Percentiles rank a stretch among this genome's conserved stretches.
These are phyloP conservation scores for Trifolium dubium DNA, from an alignment of 306 rosid species.

Conservation along the genomic window DNA sequence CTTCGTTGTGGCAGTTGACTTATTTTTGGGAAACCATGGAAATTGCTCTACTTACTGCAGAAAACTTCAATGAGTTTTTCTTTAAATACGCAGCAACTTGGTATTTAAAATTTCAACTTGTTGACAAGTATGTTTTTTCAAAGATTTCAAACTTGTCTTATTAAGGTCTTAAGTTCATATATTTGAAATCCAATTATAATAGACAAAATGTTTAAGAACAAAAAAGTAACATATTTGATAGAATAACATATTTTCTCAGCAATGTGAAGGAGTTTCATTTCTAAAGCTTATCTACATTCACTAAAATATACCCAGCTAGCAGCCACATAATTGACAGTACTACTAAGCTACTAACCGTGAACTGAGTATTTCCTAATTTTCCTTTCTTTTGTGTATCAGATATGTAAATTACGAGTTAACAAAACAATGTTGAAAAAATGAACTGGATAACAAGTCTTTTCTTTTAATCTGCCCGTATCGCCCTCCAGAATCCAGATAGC, in stretches of 20 bases:
- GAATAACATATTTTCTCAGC: neutral
- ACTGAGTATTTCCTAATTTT: conserved; percentile 14
- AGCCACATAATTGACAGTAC: conserved; percentile 10
- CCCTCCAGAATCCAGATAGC: conserved; percentile 19
- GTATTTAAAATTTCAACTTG: too few species aligned
- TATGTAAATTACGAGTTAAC: conserved; percentile 1
- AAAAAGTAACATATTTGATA: neutral
- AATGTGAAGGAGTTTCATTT: neutral
- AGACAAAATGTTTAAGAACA: neutral
- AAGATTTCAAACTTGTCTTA: neutral
- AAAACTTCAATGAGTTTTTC: too few species aligned
- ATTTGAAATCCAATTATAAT: neutral
- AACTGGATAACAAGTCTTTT: neutral
- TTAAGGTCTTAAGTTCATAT: neutral
- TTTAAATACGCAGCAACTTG: too few species aligned
- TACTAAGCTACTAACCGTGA: neutral
- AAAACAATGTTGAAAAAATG: neutral
- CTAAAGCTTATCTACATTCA: neutral
- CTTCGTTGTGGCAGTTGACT: too few species aligned
- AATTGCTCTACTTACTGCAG: too few species aligned
- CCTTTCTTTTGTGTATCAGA: neutral
- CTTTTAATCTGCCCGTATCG: neutral
- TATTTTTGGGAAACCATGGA: too few species aligned
- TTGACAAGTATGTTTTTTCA: too few species aligned
- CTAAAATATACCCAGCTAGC: neutral